Evolutionary conservation across 1,284 basidiomycete genomes (phyloP).

Genomic region (Lentinula novae-zelandiae): DNA sequence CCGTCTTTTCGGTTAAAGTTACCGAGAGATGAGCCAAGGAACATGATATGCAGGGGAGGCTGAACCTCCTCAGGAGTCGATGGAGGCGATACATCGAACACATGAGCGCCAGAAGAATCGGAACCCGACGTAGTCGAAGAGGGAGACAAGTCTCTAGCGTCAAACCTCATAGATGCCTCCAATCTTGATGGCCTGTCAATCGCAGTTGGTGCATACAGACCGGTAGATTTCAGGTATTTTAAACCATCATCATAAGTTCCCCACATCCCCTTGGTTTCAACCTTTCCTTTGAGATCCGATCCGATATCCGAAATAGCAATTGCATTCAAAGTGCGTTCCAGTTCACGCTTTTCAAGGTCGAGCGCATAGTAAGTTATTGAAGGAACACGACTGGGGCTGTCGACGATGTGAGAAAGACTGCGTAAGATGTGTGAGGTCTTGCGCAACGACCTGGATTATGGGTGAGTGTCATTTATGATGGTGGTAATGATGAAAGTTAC

Average conservation of each 20-base stretch:
- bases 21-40: constrained; percentile 93
- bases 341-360: constrained; percentile 86
- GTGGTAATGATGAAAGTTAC: not conserved
- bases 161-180: not conserved
- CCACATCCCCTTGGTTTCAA: constrained; percentile 79
- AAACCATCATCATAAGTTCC: constrained; percentile 88
- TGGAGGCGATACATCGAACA: constrained; percentile 30
- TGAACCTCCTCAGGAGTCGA: constrained; percentile 34
- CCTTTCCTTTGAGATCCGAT: constrained; percentile 60
- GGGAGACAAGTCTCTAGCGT: constrained; percentile 28
- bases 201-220: constrained; percentile 31
- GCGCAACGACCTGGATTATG: constrained; percentile 62
- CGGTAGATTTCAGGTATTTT: constrained; percentile 60
- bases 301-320: constrained; percentile 68
- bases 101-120: constrained; percentile 23
- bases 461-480: not conserved
- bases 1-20: constrained; percentile 84
- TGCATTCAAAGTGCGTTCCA: constrained; percentile 76
- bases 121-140: constrained; percentile 25
- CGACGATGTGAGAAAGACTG: constrained; percentile 60
- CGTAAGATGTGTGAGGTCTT: constrained; percentile 89
- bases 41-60: constrained; percentile 76
- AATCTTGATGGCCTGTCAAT: constrained; percentile 3
- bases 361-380: constrained; percentile 90
- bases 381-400: constrained; percentile 30